Evolutionary conservation across 2,329 filamentous ascomycete genomes (phyloP), one percentile per base, ranked within the genome.

Genomic region (Magnaporthiopsis poae): DNA sequence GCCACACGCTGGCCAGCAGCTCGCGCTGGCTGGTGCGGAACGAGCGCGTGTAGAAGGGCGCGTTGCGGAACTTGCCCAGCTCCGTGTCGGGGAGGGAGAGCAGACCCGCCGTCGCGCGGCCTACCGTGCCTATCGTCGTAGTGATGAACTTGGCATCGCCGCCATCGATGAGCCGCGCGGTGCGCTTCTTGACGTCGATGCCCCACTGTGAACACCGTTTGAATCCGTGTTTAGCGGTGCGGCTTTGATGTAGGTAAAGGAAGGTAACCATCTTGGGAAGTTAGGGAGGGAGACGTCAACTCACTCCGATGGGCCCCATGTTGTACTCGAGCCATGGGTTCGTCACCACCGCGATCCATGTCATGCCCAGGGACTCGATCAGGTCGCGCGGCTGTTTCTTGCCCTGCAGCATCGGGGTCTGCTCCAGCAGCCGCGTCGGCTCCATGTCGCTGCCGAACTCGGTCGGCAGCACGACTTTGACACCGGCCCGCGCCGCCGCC

Each of bases 21-120:
- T 90, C 87, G 13, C 80, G 79, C 74, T 91, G 88, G 67, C 75
- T 85, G 68, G 87, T 70, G 13, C 77, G 73, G 76, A 89, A 90
- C 68, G 83, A 87, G 9, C 78, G 79, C 13, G 88, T 70, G 70
- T 80, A 84, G 1, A 88, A 71, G 0, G 60, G 12, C 29, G 18
- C 12, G 61, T 67, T 27, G 33, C 59, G 25, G 39, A 52, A 64
- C 36, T 35, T 33, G 7, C 56, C 35, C 35, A 67, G 66, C 46
- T 60, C 31, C 65, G 67, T 60, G 25, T 71, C 25, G 2, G 71
- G 71, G 64, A 87, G 74, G 29, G 73, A 81, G 2, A 87, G 72
- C 0, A 87, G 75, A 25, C 71, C 69, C 79, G 72, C 69, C 80
- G 72, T 39, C 3, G 69, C 73, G 3, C 70, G 68, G 27, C 73